Conservation (phyloP, 1,284 basidiomycete species). For the Tilletia caries region DNA sequence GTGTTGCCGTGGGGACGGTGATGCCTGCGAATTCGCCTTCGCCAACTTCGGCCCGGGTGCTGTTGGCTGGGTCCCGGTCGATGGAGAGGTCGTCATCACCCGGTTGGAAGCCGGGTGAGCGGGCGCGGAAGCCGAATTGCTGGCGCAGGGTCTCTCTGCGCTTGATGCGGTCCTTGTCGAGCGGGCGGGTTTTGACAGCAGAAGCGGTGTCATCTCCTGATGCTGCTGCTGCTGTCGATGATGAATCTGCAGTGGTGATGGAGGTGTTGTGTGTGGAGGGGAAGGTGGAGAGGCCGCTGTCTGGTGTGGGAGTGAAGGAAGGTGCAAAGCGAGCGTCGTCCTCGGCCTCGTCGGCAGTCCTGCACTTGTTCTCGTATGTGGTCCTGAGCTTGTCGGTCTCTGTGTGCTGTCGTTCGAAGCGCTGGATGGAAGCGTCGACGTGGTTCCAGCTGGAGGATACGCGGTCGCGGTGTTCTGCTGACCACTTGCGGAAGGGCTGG, state of each 20-base stretch:
- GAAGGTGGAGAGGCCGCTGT: background rate
- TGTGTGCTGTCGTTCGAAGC: slow-evolving; percentile 36
- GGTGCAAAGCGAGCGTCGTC: slow-evolving; percentile 51
- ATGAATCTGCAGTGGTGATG: background rate
- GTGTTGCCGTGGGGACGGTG: slow-evolving; percentile 26
- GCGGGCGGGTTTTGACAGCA: background rate
- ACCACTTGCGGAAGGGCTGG: slow-evolving; percentile 45
- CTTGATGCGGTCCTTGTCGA: slow-evolving; percentile 39
- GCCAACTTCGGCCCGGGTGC: slow-evolving; percentile 12
- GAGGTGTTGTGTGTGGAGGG: background rate
- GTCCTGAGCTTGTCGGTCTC: slow-evolving; percentile 41
- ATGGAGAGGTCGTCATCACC: background rate
- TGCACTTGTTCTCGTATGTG: slow-evolving; percentile 48
- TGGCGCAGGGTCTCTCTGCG: slow-evolving; percentile 48
- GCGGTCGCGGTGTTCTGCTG: slow-evolving; percentile 33
- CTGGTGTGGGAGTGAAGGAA: background rate
- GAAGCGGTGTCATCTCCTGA: background rate
- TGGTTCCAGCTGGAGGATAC: slow-evolving; percentile 42
- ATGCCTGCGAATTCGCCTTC: slow-evolving; percentile 23
- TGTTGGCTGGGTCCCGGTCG: background rate
- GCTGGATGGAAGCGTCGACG: slow-evolving; percentile 35
- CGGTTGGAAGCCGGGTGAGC: slow-evolving; percentile 23
- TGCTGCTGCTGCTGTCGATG: background rate
- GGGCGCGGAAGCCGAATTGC: slow-evolving; percentile 48
- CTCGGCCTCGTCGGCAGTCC: slow-evolving; percentile 49